Conservation (phyloP, 2,329 filamentous ascomycete species). For the Cryoendolithus antarcticus region DNA sequence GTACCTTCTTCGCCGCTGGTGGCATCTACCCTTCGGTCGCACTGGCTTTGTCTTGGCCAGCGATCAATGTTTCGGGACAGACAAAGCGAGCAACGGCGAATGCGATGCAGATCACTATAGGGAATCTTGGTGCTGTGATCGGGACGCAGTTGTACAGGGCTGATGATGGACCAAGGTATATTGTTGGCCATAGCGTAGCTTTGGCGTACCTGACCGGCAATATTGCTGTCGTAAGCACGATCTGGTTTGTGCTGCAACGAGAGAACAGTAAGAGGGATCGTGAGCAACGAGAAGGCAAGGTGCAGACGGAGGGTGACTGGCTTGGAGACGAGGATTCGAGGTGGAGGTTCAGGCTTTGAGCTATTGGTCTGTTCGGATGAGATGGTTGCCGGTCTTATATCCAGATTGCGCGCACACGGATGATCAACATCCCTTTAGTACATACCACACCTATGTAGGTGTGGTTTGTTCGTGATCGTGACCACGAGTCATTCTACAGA, state of each 20-base stretch:
- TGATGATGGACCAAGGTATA: slow-evolving; percentile 48
- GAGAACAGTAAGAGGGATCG: slow-evolving; percentile 45
- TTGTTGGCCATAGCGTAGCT: slow-evolving; percentile 55
- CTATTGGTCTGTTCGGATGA: not conserved
- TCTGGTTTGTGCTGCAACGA: slow-evolving; percentile 43
- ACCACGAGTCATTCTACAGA: too few species aligned
- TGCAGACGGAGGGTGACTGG: slow-evolving; percentile 41
- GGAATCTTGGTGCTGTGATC: slow-evolving; percentile 55
- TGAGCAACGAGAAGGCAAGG: slow-evolving; percentile 33
- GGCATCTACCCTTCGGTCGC: slow-evolving; percentile 57
- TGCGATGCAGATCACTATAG: slow-evolving; percentile 60
- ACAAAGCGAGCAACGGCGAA: slow-evolving; percentile 58
- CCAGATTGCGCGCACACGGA: too few species aligned
- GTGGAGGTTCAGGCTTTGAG: slow-evolving; percentile 44
- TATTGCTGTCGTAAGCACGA: slow-evolving; percentile 37
- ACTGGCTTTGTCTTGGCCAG: slow-evolving; percentile 55
- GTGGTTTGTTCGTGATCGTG: too few species aligned
- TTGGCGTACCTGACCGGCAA: slow-evolving; percentile 52
- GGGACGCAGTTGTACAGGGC: slow-evolving; percentile 58
- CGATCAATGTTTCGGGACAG: slow-evolving; percentile 59
- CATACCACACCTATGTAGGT: too few species aligned
- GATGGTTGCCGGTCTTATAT: too few species aligned
- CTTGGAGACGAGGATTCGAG: slow-evolving; percentile 50
- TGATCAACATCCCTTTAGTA: too few species aligned
- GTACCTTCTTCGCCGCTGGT: slow-evolving; percentile 31